phyloP scores from a whole-genome alignment of 495 filamentous ascomycete species.

The Delitschia confertaspora region DNA sequence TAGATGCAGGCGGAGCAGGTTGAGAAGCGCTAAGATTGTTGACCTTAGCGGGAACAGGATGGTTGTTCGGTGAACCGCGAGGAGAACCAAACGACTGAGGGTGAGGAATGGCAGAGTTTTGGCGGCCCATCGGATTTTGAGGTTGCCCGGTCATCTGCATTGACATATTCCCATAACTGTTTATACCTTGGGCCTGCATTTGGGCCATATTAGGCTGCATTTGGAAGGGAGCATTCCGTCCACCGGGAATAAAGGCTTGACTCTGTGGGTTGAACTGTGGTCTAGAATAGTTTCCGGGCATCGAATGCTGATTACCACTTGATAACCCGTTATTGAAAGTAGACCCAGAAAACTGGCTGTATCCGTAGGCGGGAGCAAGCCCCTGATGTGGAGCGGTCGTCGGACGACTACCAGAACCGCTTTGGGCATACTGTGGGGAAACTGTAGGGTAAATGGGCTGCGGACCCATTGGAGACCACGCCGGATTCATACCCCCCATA shows the following conservation, averaged over 20 bases:
- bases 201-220: slow-evolving; percentile 18
- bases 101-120: slow-evolving; percentile 13
- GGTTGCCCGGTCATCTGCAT: slow-evolving; percentile 16
- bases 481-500: slow-evolving; percentile 18
- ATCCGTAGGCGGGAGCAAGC: slow-evolving; percentile 52
- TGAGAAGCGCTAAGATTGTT: slow-evolving; percentile 24
- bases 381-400: slow-evolving; percentile 31
- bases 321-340: slow-evolving; percentile 56
- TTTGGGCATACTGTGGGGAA: slow-evolving; percentile 10
- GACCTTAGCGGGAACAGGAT: slow-evolving; percentile 11
- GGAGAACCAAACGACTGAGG: slow-evolving; percentile 14
- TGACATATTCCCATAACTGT: slow-evolving; percentile 13
- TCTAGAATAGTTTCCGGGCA: slow-evolving; percentile 73
- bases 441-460: slow-evolving; percentile 18
- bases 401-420: slow-evolving; percentile 38
- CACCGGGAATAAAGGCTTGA: slow-evolving; percentile 70
- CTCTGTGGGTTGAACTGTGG: slow-evolving; percentile 90
- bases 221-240: slow-evolving; percentile 19
- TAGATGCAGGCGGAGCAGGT: slow-evolving; percentile 25
- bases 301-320: slow-evolving; percentile 54
- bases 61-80: slow-evolving; percentile 12
- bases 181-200: slow-evolving; percentile 13
- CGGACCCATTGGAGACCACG: slow-evolving; percentile 27
- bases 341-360: slow-evolving; percentile 66
- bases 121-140: slow-evolving; percentile 12